Base-by-base conservation (phyloP, 2,329 filamentous ascomycete genomes). In the Lecanosticta acicola region DNA sequence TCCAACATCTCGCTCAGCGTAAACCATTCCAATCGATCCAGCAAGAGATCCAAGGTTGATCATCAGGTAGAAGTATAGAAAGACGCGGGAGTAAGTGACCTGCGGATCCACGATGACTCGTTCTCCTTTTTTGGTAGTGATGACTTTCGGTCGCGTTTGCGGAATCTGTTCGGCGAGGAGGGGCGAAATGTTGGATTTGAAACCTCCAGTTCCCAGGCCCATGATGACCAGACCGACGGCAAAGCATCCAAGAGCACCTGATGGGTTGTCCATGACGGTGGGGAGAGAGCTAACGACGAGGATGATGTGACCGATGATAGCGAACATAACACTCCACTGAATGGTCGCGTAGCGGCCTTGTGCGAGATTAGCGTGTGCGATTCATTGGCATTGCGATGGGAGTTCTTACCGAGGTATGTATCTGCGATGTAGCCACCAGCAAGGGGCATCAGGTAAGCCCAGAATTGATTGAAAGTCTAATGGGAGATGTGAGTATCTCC, bases 151-250 rank as follows among this genome's bases (percentile, higher is more conserved):
- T 7, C 61, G 66, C 5, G 62, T 70, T 13, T 66, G 61, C 9
- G 59, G 61, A 32, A 72, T 67, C 55, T 75, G 72, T 55, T 75
- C 72, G 3, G 71, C 72, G 42, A 74, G 69, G 19, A 75, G 53
- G 3, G 72, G 72, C 9, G 69, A 69, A 39, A 90, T 84, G 60
- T 89, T 90, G 55, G 83, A 79, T 21, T 90, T 90, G 77, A 90
- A 88, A 60, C 85, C 84, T 50, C 85, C 85, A 1, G 84, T 86
- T 37, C 85, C 85, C 17, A 87, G 62, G 20, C 85, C 84, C 62
- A 88, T 77, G 60, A 88, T 76, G 40, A 85, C 65, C 51, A 85
- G 71, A 36, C 79, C 80, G 35, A 81, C 66, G 3, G 82, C 66
- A 58, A 88, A 85, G 47, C 77, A 79, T 1, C 71, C 82, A 37